A percentile compares a stretch with the other conserved stretches of the same genome.
These are phyloP conservation scores for Thalassiosira livingstoniorum DNA, from an alignment of 352 stramenopile species.

Conservation along the genomic window DNA sequence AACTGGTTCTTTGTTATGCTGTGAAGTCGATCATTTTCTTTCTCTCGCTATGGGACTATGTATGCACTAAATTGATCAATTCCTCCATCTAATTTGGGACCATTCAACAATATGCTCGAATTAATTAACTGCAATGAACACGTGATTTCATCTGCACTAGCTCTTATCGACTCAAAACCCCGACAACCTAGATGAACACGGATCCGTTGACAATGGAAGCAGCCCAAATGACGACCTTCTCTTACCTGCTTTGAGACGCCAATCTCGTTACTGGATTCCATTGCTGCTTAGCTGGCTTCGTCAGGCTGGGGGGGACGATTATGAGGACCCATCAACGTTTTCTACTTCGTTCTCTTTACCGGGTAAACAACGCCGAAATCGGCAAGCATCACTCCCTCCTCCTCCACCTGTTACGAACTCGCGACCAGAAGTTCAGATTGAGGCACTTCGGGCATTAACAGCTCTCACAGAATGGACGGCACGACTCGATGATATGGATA, in stretches of 20 bases:
- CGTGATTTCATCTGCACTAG: too few relatives aligned
- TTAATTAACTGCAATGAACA: too few relatives aligned
- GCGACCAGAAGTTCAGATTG: conserved; percentile 68
- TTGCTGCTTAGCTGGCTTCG: conserved; percentile 52
- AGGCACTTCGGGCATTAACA: conserved; percentile 93
- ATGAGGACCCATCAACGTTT: not conserved
- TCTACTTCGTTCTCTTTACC: not conserved
- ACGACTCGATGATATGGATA: not conserved
- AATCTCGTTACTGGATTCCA: conserved; percentile 60
- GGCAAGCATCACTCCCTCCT: not conserved
- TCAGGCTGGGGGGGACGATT: conserved; percentile 17
- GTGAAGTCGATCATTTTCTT: too few relatives aligned
- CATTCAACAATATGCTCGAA: too few relatives aligned
- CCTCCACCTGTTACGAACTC: too few relatives aligned
- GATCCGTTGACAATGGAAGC: not conserved
- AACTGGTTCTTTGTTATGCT: too few relatives aligned
- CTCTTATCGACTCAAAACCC: conserved; percentile 39
- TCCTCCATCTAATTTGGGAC: too few relatives aligned
- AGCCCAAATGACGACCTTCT: conserved; percentile 25
- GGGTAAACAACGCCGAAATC: conserved; percentile 5
- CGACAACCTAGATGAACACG: not conserved
- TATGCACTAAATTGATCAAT: too few relatives aligned
- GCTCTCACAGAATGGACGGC: conserved; percentile 50
- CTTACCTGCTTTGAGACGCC: conserved; percentile 32
- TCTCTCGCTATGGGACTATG: too few relatives aligned